These are phyloP conservation scores for Penicillium brevicompactum DNA, from an alignment of 2,329 filamentous ascomycete genomes.

Conservation along the genomic window DNA sequence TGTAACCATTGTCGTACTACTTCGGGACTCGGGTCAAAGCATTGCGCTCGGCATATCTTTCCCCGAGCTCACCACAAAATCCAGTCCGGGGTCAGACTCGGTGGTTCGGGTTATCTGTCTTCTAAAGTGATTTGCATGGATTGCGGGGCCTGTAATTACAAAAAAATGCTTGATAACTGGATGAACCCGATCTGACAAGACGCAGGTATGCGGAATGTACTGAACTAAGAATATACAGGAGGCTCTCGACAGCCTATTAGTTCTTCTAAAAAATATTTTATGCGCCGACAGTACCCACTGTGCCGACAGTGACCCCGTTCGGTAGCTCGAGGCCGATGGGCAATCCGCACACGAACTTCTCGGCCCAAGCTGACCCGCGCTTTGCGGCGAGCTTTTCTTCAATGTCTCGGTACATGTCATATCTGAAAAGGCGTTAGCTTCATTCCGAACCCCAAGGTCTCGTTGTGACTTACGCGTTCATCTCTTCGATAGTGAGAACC, in stretches of 20 bases:
- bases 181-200: background rate
- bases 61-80: background rate
- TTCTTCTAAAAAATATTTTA: background rate
- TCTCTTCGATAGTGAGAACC: conserved; percentile 69
- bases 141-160: background rate
- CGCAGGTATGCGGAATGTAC: background rate
- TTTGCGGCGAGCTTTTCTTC: conserved; percentile 50
- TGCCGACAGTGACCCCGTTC: conserved; percentile 30
- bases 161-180: background rate
- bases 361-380: conserved; percentile 33
- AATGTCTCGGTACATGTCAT: conserved; percentile 62
- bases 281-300: background rate
- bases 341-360: conserved; percentile 47
- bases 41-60: conserved; percentile 6
- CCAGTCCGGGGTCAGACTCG: background rate
- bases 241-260: background rate
- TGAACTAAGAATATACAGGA: conserved; percentile 4
- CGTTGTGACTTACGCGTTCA: conserved; percentile 59
- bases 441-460: background rate
- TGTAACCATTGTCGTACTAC: too few relatives aligned
- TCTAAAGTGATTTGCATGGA: background rate
- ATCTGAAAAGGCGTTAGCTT: conserved; percentile 37
- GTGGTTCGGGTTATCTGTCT: background rate
- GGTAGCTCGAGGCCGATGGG: conserved; percentile 49
- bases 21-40: background rate